Evolutionary conservation across 2,329 filamentous ascomycete species (phyloP).

Genomic region (Lachnellula occidentalis): DNA sequence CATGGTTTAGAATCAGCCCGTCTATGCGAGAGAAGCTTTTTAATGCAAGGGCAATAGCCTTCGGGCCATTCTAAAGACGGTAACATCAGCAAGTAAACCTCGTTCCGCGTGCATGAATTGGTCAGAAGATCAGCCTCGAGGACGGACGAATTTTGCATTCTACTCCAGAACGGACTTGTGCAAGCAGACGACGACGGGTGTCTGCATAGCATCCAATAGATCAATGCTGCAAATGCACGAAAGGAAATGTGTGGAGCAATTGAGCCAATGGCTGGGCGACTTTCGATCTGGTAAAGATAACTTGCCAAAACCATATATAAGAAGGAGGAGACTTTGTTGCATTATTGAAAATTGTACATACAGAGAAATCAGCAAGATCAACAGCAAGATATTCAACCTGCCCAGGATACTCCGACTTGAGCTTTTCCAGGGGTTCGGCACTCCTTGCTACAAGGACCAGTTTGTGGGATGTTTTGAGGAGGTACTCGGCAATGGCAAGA

Average conservation of each 20-base stretch:
- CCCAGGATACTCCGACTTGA: slow-evolving; percentile 46
- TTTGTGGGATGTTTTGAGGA: slow-evolving; percentile 50
- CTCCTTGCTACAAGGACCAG: slow-evolving; percentile 55
- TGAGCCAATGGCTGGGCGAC: too few relatives aligned
- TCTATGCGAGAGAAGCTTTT: slow-evolving; percentile 69
- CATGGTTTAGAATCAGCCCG: slow-evolving; percentile 83
- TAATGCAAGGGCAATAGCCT: slow-evolving; percentile 60
- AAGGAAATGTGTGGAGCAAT: too few relatives aligned
- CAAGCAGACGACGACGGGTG: too few relatives aligned
- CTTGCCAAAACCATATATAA: too few relatives aligned
- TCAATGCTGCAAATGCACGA: too few relatives aligned
- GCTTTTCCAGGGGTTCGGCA: slow-evolving; percentile 40
- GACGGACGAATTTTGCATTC: too few relatives aligned
- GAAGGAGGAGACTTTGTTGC: not conserved
- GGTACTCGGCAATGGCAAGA: slow-evolving; percentile 46
- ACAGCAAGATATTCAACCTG: slow-evolving; percentile 52
- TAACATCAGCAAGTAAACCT: not conserved
- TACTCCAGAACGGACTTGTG: too few relatives aligned
- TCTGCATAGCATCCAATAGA: too few relatives aligned
- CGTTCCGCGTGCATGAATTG: not conserved
- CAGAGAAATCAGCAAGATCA: slow-evolving; percentile 50
- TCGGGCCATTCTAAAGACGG: slow-evolving; percentile 41
- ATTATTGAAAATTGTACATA: slow-evolving; percentile 25
- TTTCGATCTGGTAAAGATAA: too few relatives aligned
- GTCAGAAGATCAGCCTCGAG: too few relatives aligned